A percentile compares a stretch with the other conserved stretches of the same genome.
Evolutionary conservation across 805 yeast genomes (phyloP).

Genomic region (Candida endomychidarum): DNA sequence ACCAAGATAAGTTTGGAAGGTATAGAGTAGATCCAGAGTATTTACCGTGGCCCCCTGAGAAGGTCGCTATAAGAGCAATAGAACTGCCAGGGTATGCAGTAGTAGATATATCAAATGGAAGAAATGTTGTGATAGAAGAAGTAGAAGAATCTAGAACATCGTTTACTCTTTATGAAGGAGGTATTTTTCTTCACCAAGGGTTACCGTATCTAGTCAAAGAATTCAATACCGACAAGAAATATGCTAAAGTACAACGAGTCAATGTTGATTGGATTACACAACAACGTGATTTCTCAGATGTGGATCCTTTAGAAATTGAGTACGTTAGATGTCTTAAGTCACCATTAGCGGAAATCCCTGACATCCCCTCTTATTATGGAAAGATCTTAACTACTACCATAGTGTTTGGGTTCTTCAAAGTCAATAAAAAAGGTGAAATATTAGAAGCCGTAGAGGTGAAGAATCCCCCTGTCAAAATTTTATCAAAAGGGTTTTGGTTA

Average conservation of each 20-base stretch:
- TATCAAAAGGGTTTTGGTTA: slow-evolving; percentile 87
- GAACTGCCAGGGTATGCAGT: slow-evolving; percentile 85
- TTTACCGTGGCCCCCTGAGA: slow-evolving; percentile 78
- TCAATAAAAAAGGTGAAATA: slow-evolving; percentile 73
- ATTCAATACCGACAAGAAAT: slow-evolving; percentile 73
- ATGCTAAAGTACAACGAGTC: slow-evolving; percentile 83
- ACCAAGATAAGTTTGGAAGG: slow-evolving; percentile 28
- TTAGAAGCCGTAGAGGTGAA: slow-evolving; percentile 91
- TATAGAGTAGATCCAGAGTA: slow-evolving; percentile 45
- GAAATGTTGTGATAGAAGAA: slow-evolving; percentile 80
- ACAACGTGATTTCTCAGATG: slow-evolving; percentile 90
- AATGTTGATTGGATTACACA: slow-evolving; percentile 92
- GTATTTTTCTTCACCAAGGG: slow-evolving; percentile 92
- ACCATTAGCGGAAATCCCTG: slow-evolving; percentile 21
- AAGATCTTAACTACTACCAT: slow-evolving; percentile 65
- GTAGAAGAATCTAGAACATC: slow-evolving; percentile 86
- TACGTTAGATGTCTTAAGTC: slow-evolving; percentile 51
- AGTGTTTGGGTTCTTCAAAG: slow-evolving; percentile 92
- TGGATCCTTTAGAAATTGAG: slow-evolving; percentile 80
- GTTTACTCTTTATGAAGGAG: slow-evolving; percentile 89
- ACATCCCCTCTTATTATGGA: slow-evolving; percentile 73
- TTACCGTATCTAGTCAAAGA: slow-evolving; percentile 82
- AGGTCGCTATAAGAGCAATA: slow-evolving; percentile 77
- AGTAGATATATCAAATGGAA: slow-evolving; percentile 78
- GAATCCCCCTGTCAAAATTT: slow-evolving; percentile 73